Percentiles rank a stretch among this genome's conserved stretches.
These are phyloP conservation scores for Geranium rotundifolium DNA, from an alignment of 345 rosid species.

Conservation along the genomic window DNA sequence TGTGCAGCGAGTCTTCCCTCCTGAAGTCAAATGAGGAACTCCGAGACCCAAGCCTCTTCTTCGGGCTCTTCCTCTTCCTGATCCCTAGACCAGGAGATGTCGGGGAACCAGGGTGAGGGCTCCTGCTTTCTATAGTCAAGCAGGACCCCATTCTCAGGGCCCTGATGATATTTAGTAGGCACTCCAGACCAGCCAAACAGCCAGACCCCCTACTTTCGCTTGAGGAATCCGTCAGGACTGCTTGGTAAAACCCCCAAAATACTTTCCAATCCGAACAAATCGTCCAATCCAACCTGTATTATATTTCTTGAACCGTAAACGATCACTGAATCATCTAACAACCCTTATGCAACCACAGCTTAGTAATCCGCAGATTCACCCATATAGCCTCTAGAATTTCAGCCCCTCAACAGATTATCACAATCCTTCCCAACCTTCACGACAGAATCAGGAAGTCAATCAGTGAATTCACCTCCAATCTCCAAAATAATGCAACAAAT, in stretches of 20 bases:
- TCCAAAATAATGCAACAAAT: too few relatives aligned
- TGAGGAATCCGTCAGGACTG: constrained; percentile 46
- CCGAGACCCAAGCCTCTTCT: constrained; percentile 19
- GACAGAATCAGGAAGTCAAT: too few relatives aligned
- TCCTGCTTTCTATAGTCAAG: constrained; percentile 88
- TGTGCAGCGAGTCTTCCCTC: constrained; percentile 59
- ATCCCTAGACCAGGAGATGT: constrained; percentile 48
- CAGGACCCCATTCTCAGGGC: constrained; percentile 99
- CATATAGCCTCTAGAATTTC: too few relatives aligned
- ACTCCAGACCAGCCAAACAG: constrained; percentile 84
- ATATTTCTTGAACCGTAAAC: too few relatives aligned
- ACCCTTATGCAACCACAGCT: too few relatives aligned
- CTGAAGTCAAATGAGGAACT: constrained; percentile 48
- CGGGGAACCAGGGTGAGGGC: constrained; percentile 82
- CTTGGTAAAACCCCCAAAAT: constrained; percentile 9
- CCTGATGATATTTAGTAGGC: constrained; percentile 82
- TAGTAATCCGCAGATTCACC: too few relatives aligned
- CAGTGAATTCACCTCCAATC: too few relatives aligned
- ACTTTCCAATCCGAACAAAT: too few relatives aligned
- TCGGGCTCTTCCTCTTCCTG: constrained; percentile 59
- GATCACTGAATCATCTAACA: too few relatives aligned
- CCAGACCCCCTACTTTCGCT: constrained; percentile 44
- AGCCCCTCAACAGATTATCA: too few relatives aligned
- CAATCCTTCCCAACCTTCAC: too few relatives aligned
- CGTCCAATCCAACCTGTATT: too few relatives aligned